Percentiles rank a stretch among this genome's conserved stretches.
Evolutionary conservation across 179 eudicot genomes (phyloP).

Genomic region (Sideroxylon spinosum): DNA sequence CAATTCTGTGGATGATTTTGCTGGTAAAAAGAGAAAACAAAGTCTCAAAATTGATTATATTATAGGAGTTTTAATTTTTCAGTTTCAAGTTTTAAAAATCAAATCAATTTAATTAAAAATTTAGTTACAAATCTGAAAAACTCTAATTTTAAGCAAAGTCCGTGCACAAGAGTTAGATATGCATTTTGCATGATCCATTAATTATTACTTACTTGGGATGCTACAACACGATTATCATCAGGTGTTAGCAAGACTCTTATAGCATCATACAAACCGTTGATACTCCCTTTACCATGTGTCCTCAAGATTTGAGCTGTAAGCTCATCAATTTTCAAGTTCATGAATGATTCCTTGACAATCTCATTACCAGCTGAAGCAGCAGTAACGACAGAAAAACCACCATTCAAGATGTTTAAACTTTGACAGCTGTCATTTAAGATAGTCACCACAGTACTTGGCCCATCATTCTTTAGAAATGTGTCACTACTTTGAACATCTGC

Average conservation of each 20-base stretch:
- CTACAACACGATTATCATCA: constrained; percentile 89
- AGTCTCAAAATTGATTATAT: no score
- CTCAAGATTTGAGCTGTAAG: constrained; percentile 43
- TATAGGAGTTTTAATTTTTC: no score
- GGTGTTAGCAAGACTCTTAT: constrained; percentile 67
- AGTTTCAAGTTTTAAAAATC: no score
- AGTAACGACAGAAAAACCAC: constrained; percentile 73
- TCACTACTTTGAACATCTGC: constrained; percentile 73
- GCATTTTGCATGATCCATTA: background rate
- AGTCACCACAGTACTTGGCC: constrained; percentile 54
- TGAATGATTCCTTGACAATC: constrained; percentile 80
- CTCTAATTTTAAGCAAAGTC: background rate
- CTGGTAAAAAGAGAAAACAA: no score
- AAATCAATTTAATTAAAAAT: no score
- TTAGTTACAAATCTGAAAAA: no score
- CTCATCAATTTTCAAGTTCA: constrained; percentile 75
- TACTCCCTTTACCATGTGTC: constrained; percentile 30
- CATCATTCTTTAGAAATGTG: constrained; percentile 58
- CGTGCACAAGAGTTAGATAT: background rate
- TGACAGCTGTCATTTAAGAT: constrained; percentile 36
- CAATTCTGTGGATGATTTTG: no score
- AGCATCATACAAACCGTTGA: constrained; percentile 67
- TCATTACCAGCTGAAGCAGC: constrained; percentile 84
- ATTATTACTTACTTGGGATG: constrained; percentile 71
- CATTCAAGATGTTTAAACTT: constrained; percentile 41